Base-by-base conservation (phyloP, 805 yeast genomes). In the Debaryomyces tyrocola region DNA sequence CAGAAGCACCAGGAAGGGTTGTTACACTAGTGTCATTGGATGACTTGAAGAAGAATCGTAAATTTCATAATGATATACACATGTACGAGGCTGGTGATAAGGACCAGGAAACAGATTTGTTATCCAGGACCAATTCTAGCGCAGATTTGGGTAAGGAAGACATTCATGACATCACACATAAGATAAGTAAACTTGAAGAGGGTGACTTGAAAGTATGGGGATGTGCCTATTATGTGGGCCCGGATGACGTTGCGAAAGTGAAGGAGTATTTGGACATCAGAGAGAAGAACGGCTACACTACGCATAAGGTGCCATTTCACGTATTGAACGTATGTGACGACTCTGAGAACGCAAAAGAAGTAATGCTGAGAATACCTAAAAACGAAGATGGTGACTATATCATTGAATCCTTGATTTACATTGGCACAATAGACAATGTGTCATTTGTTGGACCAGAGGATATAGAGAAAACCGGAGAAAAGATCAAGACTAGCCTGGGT, bases 221-320 rank as follows among this genome's bases (percentile, higher is more conserved):
- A 0, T 87, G 88, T 41, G 95, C 94, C 0, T 91, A 89, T 65
- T 84, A 85, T 55, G 85, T 91, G 6, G 84, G 84, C 4, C 78
- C 89, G 0, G 79, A 80, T 44, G 61, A 78, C 43, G 90, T 85
- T 0, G 62, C 64, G 4, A 77, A 78, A 47, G 94, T 89, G 14
- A 71, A 73, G 28, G 83, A 78, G 12, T 85, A 89, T 54, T 72
- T 91, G 41, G 96, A 91, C 55, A 75, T 80, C 11, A 73, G 98
- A 45, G 98, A 91, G 56, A 90, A 90, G 62, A 90, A 90, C 58
- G 98, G 97, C 0, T 91, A 91, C 63, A 73, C 89, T 0, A 70
- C 81, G 2, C 89, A 87, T 52, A 65, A 73, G 18, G 84, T 90
- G 3, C 81, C 80, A 4, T 88, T 90, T 58, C 75, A 77, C 51